Percentiles rank a stretch among this genome's conserved stretches.
Conservation (phyloP, 1,284 basidiomycete species). For the Fistulina hepatica region DNA sequence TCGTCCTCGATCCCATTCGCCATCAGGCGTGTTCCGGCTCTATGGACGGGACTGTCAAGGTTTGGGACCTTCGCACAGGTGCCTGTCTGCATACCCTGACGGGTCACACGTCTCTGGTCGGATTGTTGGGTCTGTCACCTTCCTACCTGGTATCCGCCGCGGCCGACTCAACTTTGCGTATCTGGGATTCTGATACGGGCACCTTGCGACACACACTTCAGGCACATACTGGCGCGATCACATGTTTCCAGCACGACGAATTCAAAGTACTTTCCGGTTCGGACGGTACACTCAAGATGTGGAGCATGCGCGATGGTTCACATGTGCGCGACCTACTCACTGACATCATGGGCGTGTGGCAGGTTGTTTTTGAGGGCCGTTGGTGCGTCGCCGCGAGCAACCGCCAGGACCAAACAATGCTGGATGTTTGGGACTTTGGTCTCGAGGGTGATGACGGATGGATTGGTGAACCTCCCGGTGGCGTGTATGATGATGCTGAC, state of each 20-base stretch:
- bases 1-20: constrained; percentile 75
- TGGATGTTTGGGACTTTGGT: constrained; percentile 84
- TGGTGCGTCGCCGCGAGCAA: constrained; percentile 92
- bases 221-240: constrained; percentile 89
- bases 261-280: constrained; percentile 90
- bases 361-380: constrained; percentile 85
- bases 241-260: constrained; percentile 96
- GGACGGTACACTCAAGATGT: constrained; percentile 95
- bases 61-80: constrained; percentile 82
- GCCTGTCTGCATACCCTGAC: constrained; percentile 69
- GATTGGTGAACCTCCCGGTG: constrained; percentile 34
- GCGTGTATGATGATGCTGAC: constrained; percentile 33
- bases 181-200: constrained; percentile 84
- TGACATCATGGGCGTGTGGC: constrained; percentile 89
- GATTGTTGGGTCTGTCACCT: constrained; percentile 77
- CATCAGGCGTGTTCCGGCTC: constrained; percentile 89
- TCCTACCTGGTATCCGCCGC: constrained; percentile 88
- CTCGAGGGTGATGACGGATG: constrained; percentile 38
- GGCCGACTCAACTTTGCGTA: constrained; percentile 83
- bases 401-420: constrained; percentile 62
- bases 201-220: constrained; percentile 71
- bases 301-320: constrained; percentile 81
- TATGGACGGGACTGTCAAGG: constrained; percentile 90
- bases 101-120: constrained; percentile 84
- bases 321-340: constrained; percentile 80